phyloP scores from a whole-genome alignment of 148 eudicot species.

The Persicaria maculosa region DNA sequence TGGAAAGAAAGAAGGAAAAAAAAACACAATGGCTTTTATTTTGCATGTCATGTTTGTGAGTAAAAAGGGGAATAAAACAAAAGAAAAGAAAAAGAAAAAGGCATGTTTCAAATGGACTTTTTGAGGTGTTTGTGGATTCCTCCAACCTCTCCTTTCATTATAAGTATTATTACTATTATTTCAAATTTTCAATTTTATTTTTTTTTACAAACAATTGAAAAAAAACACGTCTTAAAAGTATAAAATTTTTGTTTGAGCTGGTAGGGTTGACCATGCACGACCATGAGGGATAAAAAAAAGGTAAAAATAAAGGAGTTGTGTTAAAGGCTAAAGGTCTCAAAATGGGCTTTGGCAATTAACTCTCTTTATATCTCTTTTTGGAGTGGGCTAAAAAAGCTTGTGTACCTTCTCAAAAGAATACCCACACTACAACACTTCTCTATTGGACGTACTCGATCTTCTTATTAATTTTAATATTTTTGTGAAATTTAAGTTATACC shows the following conservation, averaged over 20 bases:
- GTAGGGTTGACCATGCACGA: slow-evolving; percentile 13
- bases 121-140: slow-evolving; percentile 6
- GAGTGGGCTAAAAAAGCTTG: slow-evolving; percentile 2
- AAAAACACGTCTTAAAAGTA: slow-evolving; percentile 10
- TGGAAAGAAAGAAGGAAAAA: not conserved
- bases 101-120: slow-evolving; percentile 8
- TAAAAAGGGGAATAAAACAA: not conserved
- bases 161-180: no score
- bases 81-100: not conserved
- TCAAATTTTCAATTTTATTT: not conserved
- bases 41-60: slow-evolving; percentile 9
- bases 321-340: slow-evolving; percentile 2
- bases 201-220: slow-evolving; percentile 1
- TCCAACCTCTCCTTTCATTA: not conserved
- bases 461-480: not conserved
- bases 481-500: not conserved
- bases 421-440: not conserved
- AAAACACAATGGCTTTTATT: not conserved
- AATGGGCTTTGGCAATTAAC: slow-evolving; percentile 7
- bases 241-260: slow-evolving; percentile 4
- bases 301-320: not conserved
- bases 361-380: slow-evolving; percentile 7
- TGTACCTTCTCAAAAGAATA: slow-evolving; percentile 6
- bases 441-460: not conserved
- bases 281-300: not conserved